Conservation (phyloP, 495 filamentous ascomycete species). For the Penicillium bovifimosum region DNA sequence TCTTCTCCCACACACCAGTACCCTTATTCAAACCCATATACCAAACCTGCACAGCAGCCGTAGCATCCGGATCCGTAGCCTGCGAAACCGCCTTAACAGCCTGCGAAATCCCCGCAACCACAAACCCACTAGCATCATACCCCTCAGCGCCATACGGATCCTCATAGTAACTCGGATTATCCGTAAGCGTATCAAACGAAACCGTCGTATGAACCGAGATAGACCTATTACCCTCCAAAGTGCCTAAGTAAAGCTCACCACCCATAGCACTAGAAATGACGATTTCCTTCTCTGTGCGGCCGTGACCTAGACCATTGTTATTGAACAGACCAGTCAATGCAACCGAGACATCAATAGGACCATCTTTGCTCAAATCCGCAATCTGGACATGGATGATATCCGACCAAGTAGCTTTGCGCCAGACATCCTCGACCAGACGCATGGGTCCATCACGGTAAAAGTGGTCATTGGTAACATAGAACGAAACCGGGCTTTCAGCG, state of each 20-base stretch:
- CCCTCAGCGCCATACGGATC: conserved; percentile 37
- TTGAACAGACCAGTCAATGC: conserved; percentile 42
- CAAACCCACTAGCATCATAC: conserved; percentile 50
- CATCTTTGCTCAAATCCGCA: conserved; percentile 10
- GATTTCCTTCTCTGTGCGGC: conserved; percentile 40
- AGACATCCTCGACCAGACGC: conserved; percentile 38
- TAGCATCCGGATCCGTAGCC: conserved; percentile 34
- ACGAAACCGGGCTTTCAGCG: conserved; percentile 39
- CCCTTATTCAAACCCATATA: conserved; percentile 27
- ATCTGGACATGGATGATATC: conserved; percentile 34
- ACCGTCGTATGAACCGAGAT: conserved; percentile 40
- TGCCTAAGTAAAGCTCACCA: conserved; percentile 30
- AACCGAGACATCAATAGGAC: conserved; percentile 32
- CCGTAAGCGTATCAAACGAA: conserved; percentile 40
- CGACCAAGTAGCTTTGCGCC: conserved; percentile 35
- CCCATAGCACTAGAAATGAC: conserved; percentile 40
- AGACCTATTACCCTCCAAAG: conserved; percentile 20
- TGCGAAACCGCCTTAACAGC: conserved; percentile 32
- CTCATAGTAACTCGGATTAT: conserved; percentile 53
- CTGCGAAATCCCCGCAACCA: conserved; percentile 46
- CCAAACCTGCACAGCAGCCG: conserved; percentile 44
- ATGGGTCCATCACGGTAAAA: conserved; percentile 42
- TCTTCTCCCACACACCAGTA: conserved; percentile 33
- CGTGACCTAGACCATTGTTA: conserved; percentile 55
- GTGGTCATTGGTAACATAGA: conserved; percentile 61